Percentiles rank a stretch among this genome's conserved stretches.
Conservation (phyloP, 2,329 filamentous ascomycete species). For the Penicillium sp. region DNA sequence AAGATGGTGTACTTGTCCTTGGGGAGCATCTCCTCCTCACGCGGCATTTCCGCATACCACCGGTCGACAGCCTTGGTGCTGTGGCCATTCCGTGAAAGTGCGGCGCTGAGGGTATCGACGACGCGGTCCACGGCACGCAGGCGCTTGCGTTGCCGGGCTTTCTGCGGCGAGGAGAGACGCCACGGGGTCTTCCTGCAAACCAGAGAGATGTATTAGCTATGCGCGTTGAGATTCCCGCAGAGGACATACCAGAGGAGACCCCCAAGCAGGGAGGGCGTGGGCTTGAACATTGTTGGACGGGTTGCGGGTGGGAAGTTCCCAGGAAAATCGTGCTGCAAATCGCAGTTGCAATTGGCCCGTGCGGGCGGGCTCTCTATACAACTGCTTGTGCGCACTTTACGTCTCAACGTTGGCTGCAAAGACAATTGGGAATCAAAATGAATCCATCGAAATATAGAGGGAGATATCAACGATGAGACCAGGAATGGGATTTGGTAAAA, state of each 20-base stretch:
- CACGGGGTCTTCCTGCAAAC: constrained; percentile 84
- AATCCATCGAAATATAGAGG: not conserved
- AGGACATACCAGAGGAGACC: constrained; percentile 73
- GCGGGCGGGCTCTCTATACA: constrained; percentile 11
- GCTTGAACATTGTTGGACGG: constrained; percentile 67
- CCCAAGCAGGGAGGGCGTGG: constrained; percentile 70
- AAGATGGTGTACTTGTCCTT: constrained; percentile 98
- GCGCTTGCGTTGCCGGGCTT: constrained; percentile 78
- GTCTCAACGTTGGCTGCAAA: not conserved
- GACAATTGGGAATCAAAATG: constrained; percentile 1
- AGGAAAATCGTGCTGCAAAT: constrained; percentile 27
- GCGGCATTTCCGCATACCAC: constrained; percentile 96
- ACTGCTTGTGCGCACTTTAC: not conserved
- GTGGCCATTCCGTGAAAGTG: constrained; percentile 68
- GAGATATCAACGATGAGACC: too few relatives aligned
- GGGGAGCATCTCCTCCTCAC: constrained; percentile 90
- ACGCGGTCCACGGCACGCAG: constrained; percentile 82
- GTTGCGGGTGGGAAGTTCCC: constrained; percentile 2
- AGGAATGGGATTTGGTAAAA: too few relatives aligned
- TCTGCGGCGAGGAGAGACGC: constrained; percentile 89
- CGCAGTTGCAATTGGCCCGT: constrained; percentile 25
- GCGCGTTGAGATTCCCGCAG: not conserved
- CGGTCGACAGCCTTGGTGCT: constrained; percentile 73
- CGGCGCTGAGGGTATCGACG: constrained; percentile 76
- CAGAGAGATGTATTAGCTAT: constrained; percentile 16